Evolutionary conservation across 2,329 filamentous ascomycete species (phyloP).

Genomic region (Colletotrichum kahawae): DNA sequence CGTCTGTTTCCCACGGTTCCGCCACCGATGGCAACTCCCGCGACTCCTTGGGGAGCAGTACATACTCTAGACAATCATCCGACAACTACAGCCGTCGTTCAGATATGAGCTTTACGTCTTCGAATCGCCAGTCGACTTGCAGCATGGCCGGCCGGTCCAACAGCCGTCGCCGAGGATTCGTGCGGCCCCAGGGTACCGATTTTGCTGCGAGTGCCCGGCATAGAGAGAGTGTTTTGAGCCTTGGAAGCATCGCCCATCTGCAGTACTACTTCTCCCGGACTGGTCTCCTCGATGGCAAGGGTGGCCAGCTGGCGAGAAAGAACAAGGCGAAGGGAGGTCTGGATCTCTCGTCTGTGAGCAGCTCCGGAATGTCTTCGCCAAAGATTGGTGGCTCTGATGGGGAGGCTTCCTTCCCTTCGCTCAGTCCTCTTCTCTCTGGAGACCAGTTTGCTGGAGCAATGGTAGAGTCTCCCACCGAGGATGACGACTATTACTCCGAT

Average conservation of each 20-base stretch:
- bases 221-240: slow-evolving; percentile 91
- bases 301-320: slow-evolving; percentile 80
- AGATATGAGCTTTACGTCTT: slow-evolving; percentile 40
- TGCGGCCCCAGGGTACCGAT: slow-evolving; percentile 83
- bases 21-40: slow-evolving; percentile 52
- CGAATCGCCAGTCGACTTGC: slow-evolving; percentile 52
- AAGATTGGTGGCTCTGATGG: slow-evolving; percentile 50
- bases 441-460: slow-evolving; percentile 40
- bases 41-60: slow-evolving; percentile 61
- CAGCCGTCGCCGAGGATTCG: slow-evolving; percentile 77
- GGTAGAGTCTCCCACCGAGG: slow-evolving; percentile 54
- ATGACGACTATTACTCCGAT: slow-evolving; percentile 57
- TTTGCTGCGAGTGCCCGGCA: slow-evolving; percentile 91
- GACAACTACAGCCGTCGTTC: slow-evolving; percentile 56
- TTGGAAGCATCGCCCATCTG: slow-evolving; percentile 95
- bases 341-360: slow-evolving; percentile 55
- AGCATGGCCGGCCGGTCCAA: slow-evolving; percentile 40
- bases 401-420: slow-evolving; percentile 65
- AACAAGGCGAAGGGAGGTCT: slow-evolving; percentile 65
- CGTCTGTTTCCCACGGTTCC: slow-evolving; percentile 63
- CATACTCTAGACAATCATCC: slow-evolving; percentile 69
- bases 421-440: slow-evolving; percentile 59
- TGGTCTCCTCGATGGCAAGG: slow-evolving; percentile 90
- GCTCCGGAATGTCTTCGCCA: slow-evolving; percentile 39
- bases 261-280: slow-evolving; percentile 99